Percentiles rank a stretch among this genome's conserved stretches.
phyloP scores from a whole-genome alignment of 495 filamentous ascomycete genomes.

The Rhypophila decipiens region DNA sequence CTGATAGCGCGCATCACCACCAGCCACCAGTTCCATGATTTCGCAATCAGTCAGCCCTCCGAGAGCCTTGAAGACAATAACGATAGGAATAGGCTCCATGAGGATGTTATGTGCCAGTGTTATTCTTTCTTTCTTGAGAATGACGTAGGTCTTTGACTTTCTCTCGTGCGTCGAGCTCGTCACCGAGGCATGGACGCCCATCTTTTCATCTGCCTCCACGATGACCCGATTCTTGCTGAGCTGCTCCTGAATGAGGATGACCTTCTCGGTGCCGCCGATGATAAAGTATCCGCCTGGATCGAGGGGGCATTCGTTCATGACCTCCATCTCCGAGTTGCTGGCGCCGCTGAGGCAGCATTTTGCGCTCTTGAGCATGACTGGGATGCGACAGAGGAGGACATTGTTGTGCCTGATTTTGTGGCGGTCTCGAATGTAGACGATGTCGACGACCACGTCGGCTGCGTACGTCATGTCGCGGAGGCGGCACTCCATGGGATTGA shows the following conservation, averaged over 20 bases:
- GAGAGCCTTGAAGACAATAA: constrained; percentile 85
- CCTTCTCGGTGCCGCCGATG: constrained; percentile 81
- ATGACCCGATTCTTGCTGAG: constrained; percentile 98
- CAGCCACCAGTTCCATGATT: constrained; percentile 81
- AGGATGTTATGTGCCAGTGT: constrained; percentile 89
- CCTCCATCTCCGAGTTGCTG: constrained; percentile 74
- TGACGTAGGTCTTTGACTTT: constrained; percentile 93
- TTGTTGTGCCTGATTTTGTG: constrained; percentile 60
- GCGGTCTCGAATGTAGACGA: constrained; percentile 74
- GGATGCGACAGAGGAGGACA: constrained; percentile 80
- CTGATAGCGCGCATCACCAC: constrained; percentile 77
- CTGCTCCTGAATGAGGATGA: constrained; percentile 96
- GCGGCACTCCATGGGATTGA: constrained; percentile 90
- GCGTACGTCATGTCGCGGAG: constrained; percentile 93
- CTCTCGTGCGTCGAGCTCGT: constrained; percentile 95
- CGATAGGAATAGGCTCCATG: constrained; percentile 85
- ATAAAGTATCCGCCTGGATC: constrained; percentile 98
- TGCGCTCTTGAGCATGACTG: constrained; percentile 92
- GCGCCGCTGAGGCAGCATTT: constrained; percentile 81
- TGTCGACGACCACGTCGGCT: constrained; percentile 83
- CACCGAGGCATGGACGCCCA: constrained; percentile 92
- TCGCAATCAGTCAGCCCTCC: constrained; percentile 91
- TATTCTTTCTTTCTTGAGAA: constrained; percentile 85
- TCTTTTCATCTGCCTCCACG: constrained; percentile 85
- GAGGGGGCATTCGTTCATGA: constrained; percentile 86